Evolutionary conservation across 352 stramenopile genomes (phyloP).

Genomic region (Halophytophthora polymorphica): DNA sequence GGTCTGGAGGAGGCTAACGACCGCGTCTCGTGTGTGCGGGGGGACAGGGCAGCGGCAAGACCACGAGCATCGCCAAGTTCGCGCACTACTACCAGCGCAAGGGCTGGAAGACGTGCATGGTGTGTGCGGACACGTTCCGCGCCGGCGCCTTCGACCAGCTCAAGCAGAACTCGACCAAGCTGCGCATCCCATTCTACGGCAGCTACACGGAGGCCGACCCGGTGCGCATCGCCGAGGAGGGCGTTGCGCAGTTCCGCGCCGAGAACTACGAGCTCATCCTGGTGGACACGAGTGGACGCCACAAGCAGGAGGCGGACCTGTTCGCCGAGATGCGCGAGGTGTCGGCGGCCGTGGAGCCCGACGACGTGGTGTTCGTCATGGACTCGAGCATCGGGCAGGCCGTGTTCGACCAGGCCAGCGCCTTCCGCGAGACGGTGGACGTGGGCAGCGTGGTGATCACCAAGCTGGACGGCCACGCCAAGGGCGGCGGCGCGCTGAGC

Average conservation of each 20-base stretch:
- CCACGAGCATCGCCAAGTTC: constrained; percentile 99
- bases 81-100: constrained; percentile 98
- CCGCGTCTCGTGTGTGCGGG: too few relatives aligned
- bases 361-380: constrained; percentile 99
- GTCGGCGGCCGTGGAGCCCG: constrained; percentile 90
- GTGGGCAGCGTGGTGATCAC: constrained; percentile 99
- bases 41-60: constrained; percentile 96
- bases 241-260: constrained; percentile 94
- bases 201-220: constrained; percentile 98
- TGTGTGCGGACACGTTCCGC: constrained; percentile 99
- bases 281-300: constrained; percentile 97
- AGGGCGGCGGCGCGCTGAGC: constrained; percentile 96
- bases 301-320: constrained; percentile 97
- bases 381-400: constrained; percentile 99
- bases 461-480: constrained; percentile 99
- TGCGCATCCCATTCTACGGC: constrained; percentile 98
- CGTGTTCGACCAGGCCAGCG: constrained; percentile 95
- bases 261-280: constrained; percentile 99
- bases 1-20: background rate
- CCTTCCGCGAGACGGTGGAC: constrained; percentile 94
- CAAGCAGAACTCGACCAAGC: constrained; percentile 99
- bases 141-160: constrained; percentile 99
- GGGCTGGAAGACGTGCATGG: constrained; percentile 98
- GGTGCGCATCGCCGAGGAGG: constrained; percentile 96
- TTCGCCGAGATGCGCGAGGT: constrained; percentile 99